A percentile compares a stretch with the other conserved stretches of the same genome.
phyloP scores from a whole-genome alignment of 345 rosid species.

The Atalantia buxifolia region DNA sequence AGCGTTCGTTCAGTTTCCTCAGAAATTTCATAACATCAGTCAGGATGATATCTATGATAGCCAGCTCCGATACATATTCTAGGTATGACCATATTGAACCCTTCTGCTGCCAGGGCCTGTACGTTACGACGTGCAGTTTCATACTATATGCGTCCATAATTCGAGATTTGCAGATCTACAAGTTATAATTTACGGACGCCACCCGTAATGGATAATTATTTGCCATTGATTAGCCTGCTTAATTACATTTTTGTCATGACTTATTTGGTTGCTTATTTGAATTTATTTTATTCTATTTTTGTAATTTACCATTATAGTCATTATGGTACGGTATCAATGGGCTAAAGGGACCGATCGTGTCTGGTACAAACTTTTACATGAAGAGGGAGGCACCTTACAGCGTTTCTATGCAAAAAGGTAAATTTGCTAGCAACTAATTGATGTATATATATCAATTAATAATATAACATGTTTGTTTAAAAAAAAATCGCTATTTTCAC shows the following conservation, averaged over 20 bases:
- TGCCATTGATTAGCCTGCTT: background rate
- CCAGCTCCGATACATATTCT: conserved; percentile 17
- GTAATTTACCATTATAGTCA: conserved; percentile 3
- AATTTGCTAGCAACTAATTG: background rate
- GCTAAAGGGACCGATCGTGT: conserved; percentile 30
- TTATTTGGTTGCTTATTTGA: background rate
- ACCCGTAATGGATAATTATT: too few relatives aligned
- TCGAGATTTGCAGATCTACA: too few relatives aligned
- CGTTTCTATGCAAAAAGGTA: conserved; percentile 6
- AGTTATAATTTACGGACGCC: too few relatives aligned
- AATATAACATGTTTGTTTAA: too few relatives aligned
- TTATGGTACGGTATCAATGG: conserved; percentile 32
- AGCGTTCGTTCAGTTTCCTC: conserved; percentile 48
- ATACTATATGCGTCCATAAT: too few relatives aligned
- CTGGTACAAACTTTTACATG: conserved; percentile 43
- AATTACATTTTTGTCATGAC: background rate
- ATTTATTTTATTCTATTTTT: too few relatives aligned
- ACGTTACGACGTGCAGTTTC: too few relatives aligned
- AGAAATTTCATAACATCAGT: conserved; percentile 31
- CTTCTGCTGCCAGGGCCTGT: background rate
- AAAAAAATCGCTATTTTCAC: background rate
- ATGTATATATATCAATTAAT: too few relatives aligned
- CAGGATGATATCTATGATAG: conserved; percentile 43
- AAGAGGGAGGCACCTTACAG: conserved; percentile 34
- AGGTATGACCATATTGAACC: conserved; percentile 19